Evolutionary conservation across 129 eudicot species (phyloP).

Genomic region (Escallonia herrerae): DNA sequence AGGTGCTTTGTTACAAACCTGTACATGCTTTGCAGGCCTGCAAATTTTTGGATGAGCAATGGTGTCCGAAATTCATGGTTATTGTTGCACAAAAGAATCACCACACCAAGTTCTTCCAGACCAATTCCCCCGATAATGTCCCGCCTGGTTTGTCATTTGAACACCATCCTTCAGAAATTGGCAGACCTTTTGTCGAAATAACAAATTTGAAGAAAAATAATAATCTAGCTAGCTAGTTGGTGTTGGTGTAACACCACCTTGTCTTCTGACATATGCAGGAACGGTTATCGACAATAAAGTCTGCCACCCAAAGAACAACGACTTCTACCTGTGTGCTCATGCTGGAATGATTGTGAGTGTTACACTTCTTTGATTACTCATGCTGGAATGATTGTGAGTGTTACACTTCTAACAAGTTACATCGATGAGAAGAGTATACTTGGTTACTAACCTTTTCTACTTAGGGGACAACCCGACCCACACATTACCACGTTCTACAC

Average conservation of each 20-base stretch:
- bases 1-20: neutral
- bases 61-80: conserved; percentile 57
- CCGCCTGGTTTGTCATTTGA: conserved; percentile 54
- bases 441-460: neutral
- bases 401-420: neutral
- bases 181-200: too few relatives aligned
- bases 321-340: conserved; percentile 77
- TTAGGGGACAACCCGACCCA: conserved; percentile 43
- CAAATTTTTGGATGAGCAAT: conserved; percentile 26
- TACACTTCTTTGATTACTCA: neutral
- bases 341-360: conserved; percentile 73
- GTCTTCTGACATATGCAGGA: conserved; percentile 33
- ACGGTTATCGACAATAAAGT: conserved; percentile 60
- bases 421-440: too few relatives aligned
- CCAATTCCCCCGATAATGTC: conserved; percentile 42
- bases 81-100: conserved; percentile 82
- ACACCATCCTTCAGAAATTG: neutral
- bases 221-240: conserved; percentile 1
- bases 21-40: conserved; percentile 27
- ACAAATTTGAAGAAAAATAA: neutral
- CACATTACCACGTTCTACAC: conserved; percentile 37
- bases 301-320: conserved; percentile 72
- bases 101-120: conserved; percentile 70
- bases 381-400: conserved; percentile 73
- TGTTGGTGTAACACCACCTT: conserved; percentile 20